phyloP scores from a whole-genome alignment of 2,329 filamentous ascomycete genomes.

The Talaromyces piceae region DNA sequence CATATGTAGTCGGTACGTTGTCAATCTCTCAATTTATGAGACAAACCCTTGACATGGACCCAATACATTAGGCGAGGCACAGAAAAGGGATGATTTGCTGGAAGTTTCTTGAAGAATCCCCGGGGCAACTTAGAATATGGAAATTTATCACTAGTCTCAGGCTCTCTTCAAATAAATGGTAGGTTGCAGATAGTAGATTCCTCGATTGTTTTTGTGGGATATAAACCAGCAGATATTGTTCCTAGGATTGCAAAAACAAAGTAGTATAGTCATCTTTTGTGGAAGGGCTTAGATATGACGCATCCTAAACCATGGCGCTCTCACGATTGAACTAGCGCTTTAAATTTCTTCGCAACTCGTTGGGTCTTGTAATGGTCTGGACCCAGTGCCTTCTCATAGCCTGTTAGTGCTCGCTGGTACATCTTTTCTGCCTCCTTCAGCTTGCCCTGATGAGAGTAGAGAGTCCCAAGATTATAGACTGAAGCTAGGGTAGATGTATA shows the following conservation, averaged over 20 bases:
- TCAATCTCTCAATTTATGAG: constrained; percentile 11
- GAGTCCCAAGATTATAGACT: no score
- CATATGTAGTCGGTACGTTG: constrained; percentile 13
- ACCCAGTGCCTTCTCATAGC: constrained; percentile 2
- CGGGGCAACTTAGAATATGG: neutral
- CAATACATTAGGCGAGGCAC: neutral
- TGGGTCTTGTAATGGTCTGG: neutral
- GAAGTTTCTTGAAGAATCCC: neutral
- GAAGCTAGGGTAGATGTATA: neutral
- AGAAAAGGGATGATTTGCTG: neutral
- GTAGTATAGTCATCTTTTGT: no score
- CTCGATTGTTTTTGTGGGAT: no score
- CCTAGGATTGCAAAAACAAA: no score
- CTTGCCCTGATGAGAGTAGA: no score
- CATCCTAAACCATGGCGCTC: neutral
- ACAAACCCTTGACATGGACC: neutral
- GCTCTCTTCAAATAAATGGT: no score
- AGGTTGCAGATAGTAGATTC: no score
- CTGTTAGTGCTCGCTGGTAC: neutral
- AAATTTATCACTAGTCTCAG: neutral
- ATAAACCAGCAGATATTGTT: no score
- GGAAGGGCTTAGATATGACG: neutral
- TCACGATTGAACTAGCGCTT: neutral
- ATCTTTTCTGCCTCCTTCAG: no score
- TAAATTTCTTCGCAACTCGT: neutral